Evolutionary conservation across 345 rosid genomes (phyloP), one percentile per base, ranked within the genome.

Genomic region (Gossypium herbaceum): DNA sequence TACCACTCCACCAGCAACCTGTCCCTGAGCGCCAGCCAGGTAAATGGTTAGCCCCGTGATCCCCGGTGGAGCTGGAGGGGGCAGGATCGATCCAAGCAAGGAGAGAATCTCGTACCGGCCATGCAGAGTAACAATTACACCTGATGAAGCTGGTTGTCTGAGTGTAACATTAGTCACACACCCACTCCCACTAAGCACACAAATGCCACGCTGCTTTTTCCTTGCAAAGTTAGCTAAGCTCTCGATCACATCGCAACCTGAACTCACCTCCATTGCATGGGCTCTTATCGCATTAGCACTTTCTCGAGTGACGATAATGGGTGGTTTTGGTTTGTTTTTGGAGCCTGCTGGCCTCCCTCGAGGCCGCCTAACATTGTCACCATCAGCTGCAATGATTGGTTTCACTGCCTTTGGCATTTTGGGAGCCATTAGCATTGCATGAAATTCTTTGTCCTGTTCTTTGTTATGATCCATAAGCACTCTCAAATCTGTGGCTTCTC

Each of bases 21-120:
- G 98, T 43, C 98, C 98, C 72, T 91, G 98, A 56, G 89, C 85
- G 54, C 97, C 97, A 15, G 97, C 92, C 22, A 94, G 75, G 88
- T 92, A 92, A 78, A 94, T 86, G 71, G 97, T 92, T 17, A 94
- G 78, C 72, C 98, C 97, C 0, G 90, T 90, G 50, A 92, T 86
- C 39, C 97, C 97, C 0, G 88, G 91, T 0, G 97, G 97, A 64
- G 97, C 91, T 3, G 97, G 97, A 12, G 95, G 97, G 12, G 97
- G 98, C 83, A 95, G 83, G 85, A 93, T 84, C 0, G 98, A 93
- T 24, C 99, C 99, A 0, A 93, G 91, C 85, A 95, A 77, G 0
- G 99, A 93, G 12, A 95, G 93, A 65, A 95, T 93, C 90, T 93
- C 99, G 29, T 90, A 95, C 56, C 97, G 92, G 67, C 98, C 99